Evolutionary conservation across 2,329 filamentous ascomycete genomes (phyloP).

Genomic region (Diaporthe batatas): DNA sequence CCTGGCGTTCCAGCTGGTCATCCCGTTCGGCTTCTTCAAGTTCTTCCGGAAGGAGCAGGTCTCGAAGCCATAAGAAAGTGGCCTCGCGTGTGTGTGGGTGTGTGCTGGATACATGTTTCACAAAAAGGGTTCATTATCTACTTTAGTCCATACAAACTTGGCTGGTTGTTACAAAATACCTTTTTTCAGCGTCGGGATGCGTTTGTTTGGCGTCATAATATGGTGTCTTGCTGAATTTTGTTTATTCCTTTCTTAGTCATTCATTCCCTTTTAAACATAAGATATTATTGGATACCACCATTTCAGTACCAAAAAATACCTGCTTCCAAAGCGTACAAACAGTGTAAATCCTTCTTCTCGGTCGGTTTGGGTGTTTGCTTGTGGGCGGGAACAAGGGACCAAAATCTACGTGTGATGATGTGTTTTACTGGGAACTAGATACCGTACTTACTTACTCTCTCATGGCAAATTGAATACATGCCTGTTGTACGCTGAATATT

Average conservation of each 20-base stretch:
- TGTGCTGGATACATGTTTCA: not conserved
- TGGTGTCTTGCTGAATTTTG: constrained; percentile 30
- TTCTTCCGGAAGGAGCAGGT: constrained; percentile 72
- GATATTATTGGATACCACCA: constrained; percentile 26
- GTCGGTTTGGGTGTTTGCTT: constrained; percentile 9
- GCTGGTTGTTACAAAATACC: constrained; percentile 17
- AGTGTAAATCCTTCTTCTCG: not conserved
- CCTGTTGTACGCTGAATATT: constrained; percentile 1
- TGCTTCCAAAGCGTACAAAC: constrained; percentile 1
- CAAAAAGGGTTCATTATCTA: constrained; percentile 4
- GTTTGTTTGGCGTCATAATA: constrained; percentile 38
- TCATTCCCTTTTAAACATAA: constrained; percentile 5
- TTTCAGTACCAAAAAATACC: not conserved
- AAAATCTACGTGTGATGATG: constrained; percentile 19
- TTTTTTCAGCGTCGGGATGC: constrained; percentile 36
- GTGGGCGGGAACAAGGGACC: constrained; percentile 11
- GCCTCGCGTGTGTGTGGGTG: not conserved
- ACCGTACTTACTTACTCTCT: not conserved
- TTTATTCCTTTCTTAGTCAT: constrained; percentile 8
- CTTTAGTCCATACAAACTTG: constrained; percentile 29
- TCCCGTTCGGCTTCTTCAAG: constrained; percentile 69
- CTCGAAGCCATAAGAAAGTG: constrained; percentile 60
- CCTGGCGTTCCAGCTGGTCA: constrained; percentile 67
- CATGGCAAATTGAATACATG: constrained; percentile 18
- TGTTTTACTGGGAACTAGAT: constrained; percentile 25